Evolutionary conservation across 805 yeast species (phyloP).

Genomic region (Saturnispora silvae): DNA sequence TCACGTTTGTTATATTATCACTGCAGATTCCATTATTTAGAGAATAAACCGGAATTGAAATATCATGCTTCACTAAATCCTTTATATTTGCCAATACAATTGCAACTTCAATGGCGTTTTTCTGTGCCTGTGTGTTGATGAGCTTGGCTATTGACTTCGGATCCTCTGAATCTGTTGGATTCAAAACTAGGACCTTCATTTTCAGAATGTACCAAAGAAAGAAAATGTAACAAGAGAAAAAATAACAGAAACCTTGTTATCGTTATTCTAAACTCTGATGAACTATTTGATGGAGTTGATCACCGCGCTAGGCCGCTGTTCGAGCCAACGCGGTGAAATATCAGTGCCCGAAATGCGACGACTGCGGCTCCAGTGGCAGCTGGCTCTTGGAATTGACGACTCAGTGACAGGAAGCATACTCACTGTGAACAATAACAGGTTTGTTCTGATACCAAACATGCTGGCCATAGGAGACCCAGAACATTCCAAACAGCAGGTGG

Average conservation of each 20-base stretch:
- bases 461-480: neutral
- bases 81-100: neutral
- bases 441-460: neutral
- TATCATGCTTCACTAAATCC: neutral
- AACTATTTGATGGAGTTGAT: conserved; percentile 4
- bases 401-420: neutral
- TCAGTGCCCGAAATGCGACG: conserved; percentile 2
- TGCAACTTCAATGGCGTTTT: conserved; percentile 2
- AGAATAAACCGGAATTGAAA: conserved; percentile 1
- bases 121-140: conserved; percentile 1
- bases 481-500: conserved; percentile 1
- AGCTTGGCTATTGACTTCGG: neutral
- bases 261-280: neutral
- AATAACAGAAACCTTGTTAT: neutral
- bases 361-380: conserved; percentile 3
- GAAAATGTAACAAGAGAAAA: neutral
- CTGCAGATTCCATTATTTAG: neutral
- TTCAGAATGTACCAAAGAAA: neutral
- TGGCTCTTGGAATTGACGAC: conserved; percentile 5
- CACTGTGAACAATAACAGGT: neutral
- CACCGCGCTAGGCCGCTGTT: conserved; percentile 2
- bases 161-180: conserved; percentile 1
- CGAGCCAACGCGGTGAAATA: neutral
- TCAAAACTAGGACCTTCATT: conserved; percentile 5
- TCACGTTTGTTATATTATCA: neutral